Evolutionary conservation across 192 early-diverging fungal genomes (phyloP).

Genomic region (Funneliformis geosporum): DNA sequence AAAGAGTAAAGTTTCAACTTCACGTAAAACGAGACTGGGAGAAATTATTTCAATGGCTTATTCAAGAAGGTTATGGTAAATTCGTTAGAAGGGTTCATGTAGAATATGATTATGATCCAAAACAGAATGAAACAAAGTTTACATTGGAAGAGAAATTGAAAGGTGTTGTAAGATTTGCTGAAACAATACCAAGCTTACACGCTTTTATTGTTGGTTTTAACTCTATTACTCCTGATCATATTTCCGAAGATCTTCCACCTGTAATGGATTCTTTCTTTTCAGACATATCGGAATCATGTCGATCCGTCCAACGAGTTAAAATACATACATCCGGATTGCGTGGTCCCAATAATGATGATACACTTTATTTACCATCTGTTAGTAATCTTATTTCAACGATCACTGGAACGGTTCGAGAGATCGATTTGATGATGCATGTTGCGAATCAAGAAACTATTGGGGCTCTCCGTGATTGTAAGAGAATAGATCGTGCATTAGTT

Average conservation of each 20-base stretch:
- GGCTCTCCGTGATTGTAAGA: slow-evolving; percentile 8
- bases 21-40: background rate
- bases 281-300: slow-evolving; percentile 1
- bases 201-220: background rate
- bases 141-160: background rate
- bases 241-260: slow-evolving; percentile 10
- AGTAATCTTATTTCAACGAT: slow-evolving; percentile 14
- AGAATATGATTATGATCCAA: slow-evolving; percentile 21
- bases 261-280: slow-evolving; percentile 9
- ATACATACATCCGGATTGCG: slow-evolving; percentile 12
- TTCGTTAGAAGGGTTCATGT: background rate
- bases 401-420: slow-evolving; percentile 1
- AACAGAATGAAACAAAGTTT: slow-evolving; percentile 12
- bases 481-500: slow-evolving; percentile 13
- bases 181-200: background rate
- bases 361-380: slow-evolving; percentile 12
- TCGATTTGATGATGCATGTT: slow-evolving; percentile 23
- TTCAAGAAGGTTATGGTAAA: slow-evolving; percentile 4
- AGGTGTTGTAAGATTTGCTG: slow-evolving; percentile 11
- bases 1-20: slow-evolving; percentile 16
- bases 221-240: slow-evolving; percentile 3
- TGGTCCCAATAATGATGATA: slow-evolving; percentile 16
- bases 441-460: slow-evolving; percentile 21
- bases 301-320: slow-evolving; percentile 9
- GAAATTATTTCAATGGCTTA: slow-evolving; percentile 10